phyloP scores from a whole-genome alignment of 169 alveolate species.

The Sarcocystis neurona region DNA sequence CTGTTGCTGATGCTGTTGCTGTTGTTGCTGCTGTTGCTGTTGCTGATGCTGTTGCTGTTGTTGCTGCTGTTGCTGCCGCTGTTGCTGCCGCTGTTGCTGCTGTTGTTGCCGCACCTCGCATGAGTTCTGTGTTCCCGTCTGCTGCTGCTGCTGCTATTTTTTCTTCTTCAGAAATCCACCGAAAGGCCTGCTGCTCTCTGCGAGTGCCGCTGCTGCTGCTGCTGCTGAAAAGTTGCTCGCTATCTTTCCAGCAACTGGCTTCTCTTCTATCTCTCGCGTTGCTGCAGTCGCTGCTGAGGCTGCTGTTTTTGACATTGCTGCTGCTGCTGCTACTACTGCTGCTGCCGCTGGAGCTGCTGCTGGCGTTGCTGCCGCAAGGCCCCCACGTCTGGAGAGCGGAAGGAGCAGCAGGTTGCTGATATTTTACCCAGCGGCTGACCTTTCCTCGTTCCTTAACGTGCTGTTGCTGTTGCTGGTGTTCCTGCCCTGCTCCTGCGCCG shows the following conservation, averaged over 20 bases:
- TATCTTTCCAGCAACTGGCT: not conserved
- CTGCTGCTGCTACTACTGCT: too few species aligned
- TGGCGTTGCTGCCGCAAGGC: too few species aligned
- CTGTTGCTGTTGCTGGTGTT: not conserved
- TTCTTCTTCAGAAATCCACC: too few species aligned
- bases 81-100: constrained; percentile 32
- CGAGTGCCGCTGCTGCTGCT: not conserved
- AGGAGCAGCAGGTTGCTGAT: too few species aligned
- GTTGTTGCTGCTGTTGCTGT: not conserved
- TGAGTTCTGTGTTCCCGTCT: too few species aligned
- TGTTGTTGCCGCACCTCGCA: not conserved
- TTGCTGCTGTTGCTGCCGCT: not conserved
- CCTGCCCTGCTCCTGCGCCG: not conserved
- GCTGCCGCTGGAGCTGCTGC: too few species aligned
- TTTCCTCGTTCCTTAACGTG: not conserved
- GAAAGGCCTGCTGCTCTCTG: too few species aligned
- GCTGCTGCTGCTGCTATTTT: too few species aligned
- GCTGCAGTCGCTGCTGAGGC: too few species aligned
- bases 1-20: not conserved
- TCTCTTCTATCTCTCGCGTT: too few species aligned
- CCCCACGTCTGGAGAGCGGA: too few species aligned
- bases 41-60: not conserved
- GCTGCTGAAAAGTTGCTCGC: not conserved
- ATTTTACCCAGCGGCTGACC: not conserved
- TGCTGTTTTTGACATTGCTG: too few species aligned